Base-by-base conservation (phyloP, 768 basidiomycete species). In the Boletellus sp. region DNA sequence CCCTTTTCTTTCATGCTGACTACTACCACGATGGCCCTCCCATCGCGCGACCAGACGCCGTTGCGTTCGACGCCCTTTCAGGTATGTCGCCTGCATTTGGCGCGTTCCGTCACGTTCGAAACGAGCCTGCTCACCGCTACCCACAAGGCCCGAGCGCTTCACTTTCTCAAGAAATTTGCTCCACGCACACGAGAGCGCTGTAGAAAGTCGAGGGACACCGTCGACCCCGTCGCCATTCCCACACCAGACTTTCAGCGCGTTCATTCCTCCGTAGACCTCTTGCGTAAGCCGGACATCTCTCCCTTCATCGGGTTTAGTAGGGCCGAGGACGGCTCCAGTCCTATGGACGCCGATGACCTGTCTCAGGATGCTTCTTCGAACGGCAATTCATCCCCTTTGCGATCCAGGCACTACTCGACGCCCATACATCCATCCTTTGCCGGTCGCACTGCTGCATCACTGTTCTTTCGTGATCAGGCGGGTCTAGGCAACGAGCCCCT, bases 91-190 rank as follows among this genome's bases (percentile, higher is more conserved):
- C 17, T 34, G 9, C n/a, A 33, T 1, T 12, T 28, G 28, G 28
- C 28, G 9, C 28, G 28, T 28, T 28, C 38, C 46, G 50, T 48
- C 48, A 2, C 17, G 39, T 57, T 69, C 47, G 3, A 45, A 61
- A 61, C 41, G 4, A 15, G 42, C 38, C 57, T 20, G 23, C 47
- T 42, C 19, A 45, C 39, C 26, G 10, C 45, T 23, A 16, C 47
- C 42, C 48, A 12, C 19, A 48, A 64, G 64, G 53, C 54, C 50
- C 72, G 72, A 45, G 72, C 48, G 65, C 62, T 67, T 63, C 69
- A 62, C 56, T 78, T 63, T 47, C 68, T 57, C 65, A 78, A 57
- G 69, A 74, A 57, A 60, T 70, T 60, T 41, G 63, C 65, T 22
- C 26, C 54, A 6, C 72, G 67, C 48, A 65, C 66, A 31, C 69